Conservation (phyloP, 1,139 yeast genomes). For the Kurtzmaniella quercitrusa region DNA sequence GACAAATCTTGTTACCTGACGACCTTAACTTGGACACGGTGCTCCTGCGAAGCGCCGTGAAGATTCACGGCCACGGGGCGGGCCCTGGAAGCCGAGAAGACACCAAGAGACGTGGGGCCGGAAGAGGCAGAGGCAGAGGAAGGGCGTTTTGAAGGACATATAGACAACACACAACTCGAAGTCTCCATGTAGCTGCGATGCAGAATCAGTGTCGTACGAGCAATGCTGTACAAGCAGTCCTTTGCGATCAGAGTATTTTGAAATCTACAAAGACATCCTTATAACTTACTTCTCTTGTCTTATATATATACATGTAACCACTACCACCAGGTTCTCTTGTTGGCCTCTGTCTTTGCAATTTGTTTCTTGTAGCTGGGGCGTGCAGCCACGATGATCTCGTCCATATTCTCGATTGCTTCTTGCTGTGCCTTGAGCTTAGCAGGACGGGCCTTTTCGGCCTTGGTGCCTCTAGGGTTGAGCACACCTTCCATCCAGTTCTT, state of each 20-base stretch:
- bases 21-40: conserved; percentile 77
- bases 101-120: conserved; percentile 12
- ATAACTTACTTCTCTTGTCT: not conserved
- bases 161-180: not conserved
- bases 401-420: conserved; percentile 71
- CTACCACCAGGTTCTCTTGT: conserved; percentile 46
- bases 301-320: conserved; percentile 3
- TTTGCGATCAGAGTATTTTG: too few relatives aligned
- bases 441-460: conserved; percentile 69
- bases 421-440: conserved; percentile 57
- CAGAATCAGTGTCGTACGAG: too few relatives aligned
- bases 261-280: too few relatives aligned
- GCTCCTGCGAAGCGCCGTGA: conserved; percentile 43
- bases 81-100: conserved; percentile 29
- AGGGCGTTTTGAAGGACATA: conserved; percentile 8
- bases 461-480: conserved; percentile 71
- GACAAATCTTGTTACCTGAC: conserved; percentile 85
- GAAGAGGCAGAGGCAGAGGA: conserved; percentile 14
- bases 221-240: too few relatives aligned
- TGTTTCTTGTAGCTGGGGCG: conserved; percentile 62
- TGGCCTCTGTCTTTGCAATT: conserved; percentile 46
- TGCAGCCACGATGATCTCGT: conserved; percentile 60
- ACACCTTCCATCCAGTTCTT: conserved; percentile 79
- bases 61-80: conserved; percentile 38
- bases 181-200: too few relatives aligned